These are phyloP conservation scores for Epichloe gansuensis DNA, from an alignment of 2,329 filamentous ascomycete species.

Conservation along the genomic window DNA sequence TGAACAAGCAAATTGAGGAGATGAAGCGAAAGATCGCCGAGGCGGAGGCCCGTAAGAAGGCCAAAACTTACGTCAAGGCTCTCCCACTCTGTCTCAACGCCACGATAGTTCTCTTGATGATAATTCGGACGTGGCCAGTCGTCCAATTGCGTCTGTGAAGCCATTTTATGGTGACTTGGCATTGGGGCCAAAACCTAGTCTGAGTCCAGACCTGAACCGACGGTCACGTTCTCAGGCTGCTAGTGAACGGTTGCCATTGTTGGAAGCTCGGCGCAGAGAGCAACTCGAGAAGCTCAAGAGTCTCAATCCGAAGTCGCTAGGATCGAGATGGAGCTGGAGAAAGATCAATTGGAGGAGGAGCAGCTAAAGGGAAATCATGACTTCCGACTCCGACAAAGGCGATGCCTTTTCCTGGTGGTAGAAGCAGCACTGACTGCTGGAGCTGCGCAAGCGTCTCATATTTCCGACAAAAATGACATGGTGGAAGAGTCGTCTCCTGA, in stretches of 20 bases:
- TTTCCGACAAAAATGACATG: not conserved
- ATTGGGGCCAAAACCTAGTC: not conserved
- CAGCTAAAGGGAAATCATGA: constrained; percentile 17
- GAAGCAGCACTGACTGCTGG: not conserved
- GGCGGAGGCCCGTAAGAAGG: constrained; percentile 42
- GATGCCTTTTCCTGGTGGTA: not conserved
- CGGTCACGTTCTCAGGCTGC: constrained; percentile 21
- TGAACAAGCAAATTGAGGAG: constrained; percentile 47
- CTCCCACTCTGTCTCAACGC: constrained; percentile 17
- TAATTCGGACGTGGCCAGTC: constrained; percentile 11
- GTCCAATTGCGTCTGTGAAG: not conserved
- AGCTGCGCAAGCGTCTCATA: not conserved
- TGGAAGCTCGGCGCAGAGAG: constrained; percentile 23
- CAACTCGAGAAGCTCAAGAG: constrained; percentile 34
- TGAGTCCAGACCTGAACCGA: constrained; percentile 5
- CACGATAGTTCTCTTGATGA: constrained; percentile 15
- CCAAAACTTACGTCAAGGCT: constrained; percentile 22
- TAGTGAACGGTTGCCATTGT: constrained; percentile 24
- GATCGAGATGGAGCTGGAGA: constrained; percentile 36
- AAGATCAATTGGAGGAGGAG: constrained; percentile 23
- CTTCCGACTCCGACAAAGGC: constrained; percentile 10
- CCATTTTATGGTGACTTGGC: not conserved
- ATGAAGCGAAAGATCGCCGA: constrained; percentile 48
- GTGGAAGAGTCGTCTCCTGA: not conserved
- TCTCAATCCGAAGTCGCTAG: constrained; percentile 34